Conservation (phyloP, 1,139 yeast species). For the Suhomyces bokatorum region DNA sequence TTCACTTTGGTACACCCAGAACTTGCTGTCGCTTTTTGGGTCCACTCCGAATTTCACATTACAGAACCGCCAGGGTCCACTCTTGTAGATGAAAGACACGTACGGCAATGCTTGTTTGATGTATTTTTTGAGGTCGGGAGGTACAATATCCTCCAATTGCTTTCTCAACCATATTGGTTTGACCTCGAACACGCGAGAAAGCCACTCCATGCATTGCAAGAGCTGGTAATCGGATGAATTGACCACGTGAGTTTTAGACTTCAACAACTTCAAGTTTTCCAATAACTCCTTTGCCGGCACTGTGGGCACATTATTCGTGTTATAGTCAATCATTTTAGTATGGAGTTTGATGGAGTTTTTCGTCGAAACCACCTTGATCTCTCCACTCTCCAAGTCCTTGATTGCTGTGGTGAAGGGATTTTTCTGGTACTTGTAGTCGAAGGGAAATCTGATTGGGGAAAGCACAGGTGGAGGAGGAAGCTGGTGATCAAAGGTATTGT, state of each 20-base stretch:
- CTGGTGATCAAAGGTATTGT: slow-evolving; percentile 54
- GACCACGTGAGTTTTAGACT: slow-evolving; percentile 22
- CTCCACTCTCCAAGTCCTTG: slow-evolving; percentile 67
- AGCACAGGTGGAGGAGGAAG: slow-evolving; percentile 87
- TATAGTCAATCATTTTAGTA: slow-evolving; percentile 44
- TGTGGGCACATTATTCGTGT: slow-evolving; percentile 30
- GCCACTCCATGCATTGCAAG: slow-evolving; percentile 52
- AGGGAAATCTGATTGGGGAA: slow-evolving; percentile 74
- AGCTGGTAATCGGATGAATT: slow-evolving; percentile 34
- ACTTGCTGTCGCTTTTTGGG: slow-evolving; percentile 58
- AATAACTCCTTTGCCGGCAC: slow-evolving; percentile 40
- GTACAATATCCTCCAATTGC: slow-evolving; percentile 64
- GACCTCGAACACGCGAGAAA: slow-evolving; percentile 55
- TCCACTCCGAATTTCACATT: slow-evolving; percentile 78
- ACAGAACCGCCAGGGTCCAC: slow-evolving; percentile 97
- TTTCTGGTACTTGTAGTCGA: slow-evolving; percentile 52
- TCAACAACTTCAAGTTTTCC: slow-evolving; percentile 33
- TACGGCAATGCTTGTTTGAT: slow-evolving; percentile 80
- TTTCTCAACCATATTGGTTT: slow-evolving; percentile 89
- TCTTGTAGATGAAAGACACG: slow-evolving; percentile 74
- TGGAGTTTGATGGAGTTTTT: slow-evolving; percentile 44
- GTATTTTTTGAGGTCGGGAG: slow-evolving; percentile 49
- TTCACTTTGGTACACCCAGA: slow-evolving; percentile 78
- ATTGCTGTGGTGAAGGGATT: slow-evolving; percentile 54
- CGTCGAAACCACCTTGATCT: slow-evolving; percentile 41